phyloP scores from a whole-genome alignment of 2,329 filamentous ascomycete species.

The Beauveria rudraprayagi region DNA sequence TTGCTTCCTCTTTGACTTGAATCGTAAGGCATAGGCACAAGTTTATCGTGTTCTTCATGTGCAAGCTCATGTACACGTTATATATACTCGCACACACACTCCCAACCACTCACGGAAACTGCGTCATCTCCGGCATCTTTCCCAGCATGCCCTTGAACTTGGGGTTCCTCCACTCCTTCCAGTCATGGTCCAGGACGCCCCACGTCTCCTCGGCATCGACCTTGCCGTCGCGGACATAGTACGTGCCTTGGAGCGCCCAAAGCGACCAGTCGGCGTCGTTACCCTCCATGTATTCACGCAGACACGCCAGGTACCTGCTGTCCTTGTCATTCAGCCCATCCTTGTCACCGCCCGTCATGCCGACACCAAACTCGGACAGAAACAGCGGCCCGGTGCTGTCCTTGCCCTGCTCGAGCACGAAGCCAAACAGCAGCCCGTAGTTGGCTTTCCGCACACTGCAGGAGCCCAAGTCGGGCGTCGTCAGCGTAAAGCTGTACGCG shows the following conservation, averaged over 20 bases:
- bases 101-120: constrained; percentile 20
- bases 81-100: not conserved
- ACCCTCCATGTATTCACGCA: constrained; percentile 41
- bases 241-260: constrained; percentile 51
- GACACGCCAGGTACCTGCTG: constrained; percentile 40
- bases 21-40: not conserved
- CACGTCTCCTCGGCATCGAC: constrained; percentile 46
- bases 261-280: constrained; percentile 54
- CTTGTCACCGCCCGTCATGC: constrained; percentile 33
- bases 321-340: constrained; percentile 38
- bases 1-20: not conserved
- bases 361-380: constrained; percentile 52
- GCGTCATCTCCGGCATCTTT: constrained; percentile 31
- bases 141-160: constrained; percentile 28
- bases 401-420: constrained; percentile 40
- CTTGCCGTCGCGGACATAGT: constrained; percentile 44
- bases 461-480: constrained; percentile 33
- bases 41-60: not conserved
- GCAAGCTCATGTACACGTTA: too few species aligned
- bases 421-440: constrained; percentile 42
- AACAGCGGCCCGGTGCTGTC: constrained; percentile 46
- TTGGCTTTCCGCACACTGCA: constrained; percentile 35
- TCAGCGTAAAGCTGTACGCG: constrained; percentile 47
- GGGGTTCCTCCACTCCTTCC: constrained; percentile 31
- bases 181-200: constrained; percentile 39